These are phyloP conservation scores for Paracorniculantispora psalliotae DNA, from an alignment of 2,329 filamentous ascomycete genomes.

Conservation along the genomic window DNA sequence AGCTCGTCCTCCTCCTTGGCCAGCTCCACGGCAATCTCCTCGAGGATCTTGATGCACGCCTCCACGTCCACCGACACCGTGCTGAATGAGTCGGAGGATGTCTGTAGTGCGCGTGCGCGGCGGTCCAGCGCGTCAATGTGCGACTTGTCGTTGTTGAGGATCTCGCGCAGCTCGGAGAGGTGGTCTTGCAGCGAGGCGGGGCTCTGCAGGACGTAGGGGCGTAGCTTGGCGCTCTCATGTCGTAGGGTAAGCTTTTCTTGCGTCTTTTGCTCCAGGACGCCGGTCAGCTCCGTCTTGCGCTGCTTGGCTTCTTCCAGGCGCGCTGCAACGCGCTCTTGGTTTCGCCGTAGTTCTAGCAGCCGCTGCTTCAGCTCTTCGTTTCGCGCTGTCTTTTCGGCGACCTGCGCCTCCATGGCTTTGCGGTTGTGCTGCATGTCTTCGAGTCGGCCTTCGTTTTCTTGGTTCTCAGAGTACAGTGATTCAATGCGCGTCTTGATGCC, in stretches of 20 bases:
- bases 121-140: constrained; percentile 86
- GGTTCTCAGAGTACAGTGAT: constrained; percentile 76
- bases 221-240: constrained; percentile 82
- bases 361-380: constrained; percentile 84
- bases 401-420: constrained; percentile 72
- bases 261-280: constrained; percentile 65
- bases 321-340: constrained; percentile 77
- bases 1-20: constrained; percentile 89
- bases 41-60: constrained; percentile 81
- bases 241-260: constrained; percentile 64
- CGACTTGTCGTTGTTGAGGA: constrained; percentile 69
- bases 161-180: constrained; percentile 75
- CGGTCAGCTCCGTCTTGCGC: constrained; percentile 72
- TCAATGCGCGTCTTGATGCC: constrained; percentile 84
- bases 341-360: constrained; percentile 72
- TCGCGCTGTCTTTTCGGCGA: constrained; percentile 76
- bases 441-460: constrained; percentile 75
- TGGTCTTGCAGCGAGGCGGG: constrained; percentile 77
- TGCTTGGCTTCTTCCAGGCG: constrained; percentile 78
- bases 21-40: constrained; percentile 80
- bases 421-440: constrained; percentile 77
- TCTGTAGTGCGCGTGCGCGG: constrained; percentile 83
- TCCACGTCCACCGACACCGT: constrained; percentile 82
- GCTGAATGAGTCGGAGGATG: constrained; percentile 82
- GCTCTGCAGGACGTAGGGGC: constrained; percentile 88